These are phyloP conservation scores for Leccinum olivaceopallidum DNA, from an alignment of 768 basidiomycete genomes.

Conservation along the genomic window DNA sequence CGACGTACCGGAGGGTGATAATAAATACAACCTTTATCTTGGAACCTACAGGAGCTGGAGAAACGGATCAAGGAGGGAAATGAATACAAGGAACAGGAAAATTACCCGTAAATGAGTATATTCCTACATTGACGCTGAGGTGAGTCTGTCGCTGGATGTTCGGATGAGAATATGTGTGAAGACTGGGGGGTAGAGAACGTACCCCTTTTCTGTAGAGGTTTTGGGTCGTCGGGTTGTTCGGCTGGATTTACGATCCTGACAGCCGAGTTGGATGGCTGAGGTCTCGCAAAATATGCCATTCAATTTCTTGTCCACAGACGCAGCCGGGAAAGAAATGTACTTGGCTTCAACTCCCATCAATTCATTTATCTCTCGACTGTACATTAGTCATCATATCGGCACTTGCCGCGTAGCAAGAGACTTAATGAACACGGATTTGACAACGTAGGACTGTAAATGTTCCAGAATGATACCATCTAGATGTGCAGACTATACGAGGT, in stretches of 20 bases:
- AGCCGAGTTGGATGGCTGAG: slow-evolving; percentile 57
- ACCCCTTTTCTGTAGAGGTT: slow-evolving; percentile 56
- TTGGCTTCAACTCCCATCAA: slow-evolving; percentile 1
- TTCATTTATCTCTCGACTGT: neutral
- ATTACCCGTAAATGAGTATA: slow-evolving; percentile 86
- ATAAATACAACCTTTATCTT: slow-evolving; percentile 85
- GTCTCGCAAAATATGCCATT: slow-evolving; percentile 73
- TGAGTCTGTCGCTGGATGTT: slow-evolving; percentile 46
- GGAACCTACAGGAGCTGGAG: slow-evolving; percentile 75
- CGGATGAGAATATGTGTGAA: slow-evolving; percentile 4
- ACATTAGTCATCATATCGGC: slow-evolving; percentile 24
- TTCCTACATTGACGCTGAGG: slow-evolving; percentile 86
- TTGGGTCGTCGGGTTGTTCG: slow-evolving; percentile 40
- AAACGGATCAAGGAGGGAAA: neutral
- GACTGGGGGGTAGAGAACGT: slow-evolving; percentile 22
- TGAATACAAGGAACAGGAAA: slow-evolving; percentile 1
- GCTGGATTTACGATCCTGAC: slow-evolving; percentile 72
- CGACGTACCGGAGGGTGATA: slow-evolving; percentile 68
- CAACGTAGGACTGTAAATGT: too few species aligned
- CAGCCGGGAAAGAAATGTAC: neutral
- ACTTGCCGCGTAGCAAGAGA: slow-evolving; percentile 6
- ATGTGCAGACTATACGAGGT: too few species aligned
- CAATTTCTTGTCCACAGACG: slow-evolving; percentile 7
- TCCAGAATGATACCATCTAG: too few species aligned
- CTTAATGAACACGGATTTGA: too few species aligned